These are phyloP conservation scores for Macrolepiota dolichaula DNA, from an alignment of 768 basidiomycete genomes.

Conservation along the genomic window DNA sequence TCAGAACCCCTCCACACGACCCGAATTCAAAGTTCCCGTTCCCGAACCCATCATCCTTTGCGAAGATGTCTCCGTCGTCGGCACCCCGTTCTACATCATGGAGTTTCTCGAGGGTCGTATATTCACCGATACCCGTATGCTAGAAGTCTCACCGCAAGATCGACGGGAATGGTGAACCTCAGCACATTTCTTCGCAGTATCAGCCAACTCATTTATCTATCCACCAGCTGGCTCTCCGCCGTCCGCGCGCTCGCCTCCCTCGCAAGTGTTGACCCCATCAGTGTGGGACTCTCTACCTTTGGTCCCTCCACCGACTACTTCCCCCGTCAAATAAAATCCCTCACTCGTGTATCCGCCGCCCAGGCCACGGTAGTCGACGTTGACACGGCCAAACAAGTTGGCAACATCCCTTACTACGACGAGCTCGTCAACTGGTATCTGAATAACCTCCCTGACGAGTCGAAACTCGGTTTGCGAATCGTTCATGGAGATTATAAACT, in stretches of 20 bases:
- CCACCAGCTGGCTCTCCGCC: conserved; percentile 72
- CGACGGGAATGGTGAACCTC: conserved; percentile 61
- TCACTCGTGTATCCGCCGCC: conserved; percentile 75
- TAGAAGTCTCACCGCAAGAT: conserved; percentile 57
- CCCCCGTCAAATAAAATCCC: conserved; percentile 88
- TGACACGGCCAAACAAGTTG: conserved; percentile 56
- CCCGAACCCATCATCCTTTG: conserved; percentile 85
- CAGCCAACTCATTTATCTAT: neutral
- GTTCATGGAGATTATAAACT: conserved; percentile 98
- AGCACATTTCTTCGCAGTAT: neutral
- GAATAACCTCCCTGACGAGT: conserved; percentile 72
- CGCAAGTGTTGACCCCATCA: conserved; percentile 57
- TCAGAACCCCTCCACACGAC: conserved; percentile 43
- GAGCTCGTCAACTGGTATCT: conserved; percentile 78
- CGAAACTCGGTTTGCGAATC: conserved; percentile 71
- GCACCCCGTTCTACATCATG: conserved; percentile 96
- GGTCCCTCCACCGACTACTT: conserved; percentile 82
- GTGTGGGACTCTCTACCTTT: conserved; percentile 66
- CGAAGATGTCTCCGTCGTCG: conserved; percentile 71
- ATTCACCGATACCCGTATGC: conserved; percentile 83
- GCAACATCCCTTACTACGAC: conserved; percentile 72
- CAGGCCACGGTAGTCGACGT: conserved; percentile 71
- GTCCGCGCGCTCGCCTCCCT: conserved; percentile 68
- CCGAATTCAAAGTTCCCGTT: conserved; percentile 66
- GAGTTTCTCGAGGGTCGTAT: conserved; percentile 93